Percentiles rank a stretch among this genome's conserved stretches.
phyloP scores from a whole-genome alignment of 345 rosid genomes.

The Luvunga scandens region DNA sequence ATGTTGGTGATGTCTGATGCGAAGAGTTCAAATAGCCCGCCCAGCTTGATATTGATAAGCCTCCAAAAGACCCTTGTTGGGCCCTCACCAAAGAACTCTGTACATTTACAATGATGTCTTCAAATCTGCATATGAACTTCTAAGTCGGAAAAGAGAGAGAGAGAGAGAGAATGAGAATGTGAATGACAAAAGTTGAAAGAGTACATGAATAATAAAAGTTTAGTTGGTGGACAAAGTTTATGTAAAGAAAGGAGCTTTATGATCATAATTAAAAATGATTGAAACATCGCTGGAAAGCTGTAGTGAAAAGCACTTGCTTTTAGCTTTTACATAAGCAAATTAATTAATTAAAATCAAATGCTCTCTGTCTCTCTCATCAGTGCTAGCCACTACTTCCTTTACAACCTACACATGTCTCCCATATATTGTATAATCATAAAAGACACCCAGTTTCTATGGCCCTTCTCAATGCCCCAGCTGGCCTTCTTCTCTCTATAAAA shows the following conservation, averaged over 20 bases:
- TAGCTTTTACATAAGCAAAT: not conserved
- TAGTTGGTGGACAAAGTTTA: not conserved
- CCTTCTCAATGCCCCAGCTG: not conserved
- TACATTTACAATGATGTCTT: not conserved
- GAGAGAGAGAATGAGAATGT: too few species aligned
- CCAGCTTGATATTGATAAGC: too few species aligned
- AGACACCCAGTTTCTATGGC: not conserved
- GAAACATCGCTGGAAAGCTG: constrained; percentile 10
- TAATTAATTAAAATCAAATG: not conserved
- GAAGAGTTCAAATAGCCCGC: too few species aligned
- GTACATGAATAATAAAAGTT: not conserved
- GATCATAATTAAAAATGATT: not conserved
- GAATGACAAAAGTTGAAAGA: not conserved
- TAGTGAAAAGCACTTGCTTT: not conserved
- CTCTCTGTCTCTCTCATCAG: too few species aligned
- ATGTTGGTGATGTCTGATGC: too few species aligned
- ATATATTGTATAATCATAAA: too few species aligned
- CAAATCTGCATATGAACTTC: not conserved
- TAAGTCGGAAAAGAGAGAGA: too few species aligned
- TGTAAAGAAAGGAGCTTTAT: not conserved
- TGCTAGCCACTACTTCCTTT: not conserved
- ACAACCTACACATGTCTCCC: not conserved
- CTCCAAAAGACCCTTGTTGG: too few species aligned
- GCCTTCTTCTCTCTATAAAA: not conserved
- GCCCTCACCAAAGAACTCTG: too few species aligned